Evolutionary conservation across 1,139 yeast species (phyloP), one percentile per base, ranked within the genome.

Genomic region (Magnusiomyces fungicola): DNA sequence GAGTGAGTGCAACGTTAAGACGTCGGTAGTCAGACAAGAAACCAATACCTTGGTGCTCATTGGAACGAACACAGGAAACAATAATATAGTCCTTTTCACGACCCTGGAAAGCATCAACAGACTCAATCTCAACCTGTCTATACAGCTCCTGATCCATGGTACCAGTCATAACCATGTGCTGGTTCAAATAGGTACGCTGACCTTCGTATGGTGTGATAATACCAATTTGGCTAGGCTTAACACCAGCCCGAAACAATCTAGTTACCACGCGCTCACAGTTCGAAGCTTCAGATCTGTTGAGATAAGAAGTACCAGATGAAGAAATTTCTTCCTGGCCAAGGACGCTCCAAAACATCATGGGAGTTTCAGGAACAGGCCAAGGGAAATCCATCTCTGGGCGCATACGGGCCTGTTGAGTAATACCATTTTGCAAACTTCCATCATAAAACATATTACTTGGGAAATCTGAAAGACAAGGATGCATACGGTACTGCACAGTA

Each of bases 31-130:
- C 97, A 55, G 83, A 79, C 62, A 90, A 75, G 67, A 90, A 89
- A 34, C 97, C 97, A 66, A 90, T 87, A 9, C 75, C 77, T 59
- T 83, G 88, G 47, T 75, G 78, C 51, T 87, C 94, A 63, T 89
- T 89, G 39, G 96, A 92, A 63, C 97, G 78, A 43, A 89, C 97
- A 73, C 97, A 89, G 29, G 95, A 83, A 51, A 90, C 68, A 49
- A 90, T 85, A 53, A 90, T 87, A 61, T 79, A 88, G 63, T 90
- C 96, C 67, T 90, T 90, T 66, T 90, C 97, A 56, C 97, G 79
- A 45, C 97, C 97, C 69, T 90, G 97, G 75, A 90, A 90, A 1
- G 96, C 95, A 69, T 90, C 97, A 34, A 90, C 96, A 43, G 95
- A 83, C 16, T 94, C 88, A 27, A 90, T 90, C 68, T 90, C 97